A percentile compares a stretch with the other conserved stretches of the same genome.
Evolutionary conservation across 768 basidiomycete genomes (phyloP).

Genomic region (Chalciporus pseudorubinellus): DNA sequence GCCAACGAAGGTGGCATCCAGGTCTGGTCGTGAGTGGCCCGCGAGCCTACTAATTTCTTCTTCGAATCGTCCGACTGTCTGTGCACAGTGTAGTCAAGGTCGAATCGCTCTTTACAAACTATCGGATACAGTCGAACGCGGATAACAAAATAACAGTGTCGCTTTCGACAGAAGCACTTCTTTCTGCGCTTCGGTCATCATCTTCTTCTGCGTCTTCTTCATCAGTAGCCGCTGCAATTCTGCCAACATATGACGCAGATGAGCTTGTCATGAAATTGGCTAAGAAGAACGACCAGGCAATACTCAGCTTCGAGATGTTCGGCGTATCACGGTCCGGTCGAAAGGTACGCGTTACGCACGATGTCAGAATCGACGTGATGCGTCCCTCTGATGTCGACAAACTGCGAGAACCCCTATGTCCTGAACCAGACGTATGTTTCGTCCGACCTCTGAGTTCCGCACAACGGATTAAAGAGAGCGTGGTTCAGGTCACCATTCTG

Average conservation of each 20-base stretch:
- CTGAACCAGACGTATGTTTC: conserved; percentile 73
- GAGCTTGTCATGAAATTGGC: conserved; percentile 82
- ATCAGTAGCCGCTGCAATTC: conserved; percentile 25
- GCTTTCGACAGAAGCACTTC: conserved; percentile 71
- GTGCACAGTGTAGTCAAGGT: conserved; percentile 57
- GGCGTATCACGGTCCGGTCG: conserved; percentile 63
- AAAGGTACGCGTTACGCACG: conserved; percentile 67
- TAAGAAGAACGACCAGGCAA: conserved; percentile 79
- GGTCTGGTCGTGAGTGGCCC: conserved; percentile 67
- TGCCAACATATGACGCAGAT: conserved; percentile 47
- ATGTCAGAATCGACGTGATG: conserved; percentile 81
- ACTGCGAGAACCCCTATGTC: conserved; percentile 79
- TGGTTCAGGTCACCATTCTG: conserved; percentile 68
- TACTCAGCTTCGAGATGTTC: conserved; percentile 73
- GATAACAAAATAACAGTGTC: conserved; percentile 76
- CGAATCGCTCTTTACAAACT: conserved; percentile 65
- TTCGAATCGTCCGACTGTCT: conserved; percentile 6
- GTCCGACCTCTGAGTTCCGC: not conserved
- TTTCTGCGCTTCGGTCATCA: conserved; percentile 69
- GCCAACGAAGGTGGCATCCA: conserved; percentile 82
- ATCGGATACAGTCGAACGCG: conserved; percentile 86
- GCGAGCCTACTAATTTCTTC: conserved; percentile 31
- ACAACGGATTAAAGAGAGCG: not conserved
- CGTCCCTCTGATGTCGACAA: conserved; percentile 68
- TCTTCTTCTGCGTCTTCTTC: conserved; percentile 47